Percentiles rank a stretch among this genome's conserved stretches.
phyloP scores from a whole-genome alignment of 1,139 yeast genomes.

The Yamadazyma triangularis region DNA sequence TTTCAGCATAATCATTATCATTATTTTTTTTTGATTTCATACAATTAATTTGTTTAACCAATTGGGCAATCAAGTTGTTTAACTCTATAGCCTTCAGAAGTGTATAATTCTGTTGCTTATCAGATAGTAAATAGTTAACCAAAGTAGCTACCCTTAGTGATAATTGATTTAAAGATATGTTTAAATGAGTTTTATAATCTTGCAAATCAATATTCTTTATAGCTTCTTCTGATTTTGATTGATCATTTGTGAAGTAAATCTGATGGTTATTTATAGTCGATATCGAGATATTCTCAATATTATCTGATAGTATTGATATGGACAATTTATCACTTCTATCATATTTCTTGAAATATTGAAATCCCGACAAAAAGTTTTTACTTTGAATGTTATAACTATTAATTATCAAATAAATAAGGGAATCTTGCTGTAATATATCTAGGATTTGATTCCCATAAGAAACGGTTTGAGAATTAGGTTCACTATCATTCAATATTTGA shows the following conservation, averaged over 20 bases:
- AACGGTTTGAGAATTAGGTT: constrained; percentile 8
- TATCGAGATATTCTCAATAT: constrained; percentile 11
- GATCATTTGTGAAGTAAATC: background rate
- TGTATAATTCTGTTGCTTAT: constrained; percentile 7
- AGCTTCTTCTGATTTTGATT: constrained; percentile 1
- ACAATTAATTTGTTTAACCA: constrained; percentile 19
- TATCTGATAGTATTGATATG: constrained; percentile 7
- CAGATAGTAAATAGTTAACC: constrained; percentile 15
- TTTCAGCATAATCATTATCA: constrained; percentile 6
- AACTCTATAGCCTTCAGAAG: constrained; percentile 12
- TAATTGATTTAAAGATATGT: constrained; percentile 16
- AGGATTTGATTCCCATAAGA: background rate
- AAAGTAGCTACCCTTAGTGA: constrained; percentile 16
- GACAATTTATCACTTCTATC: background rate
- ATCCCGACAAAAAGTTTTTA: background rate
- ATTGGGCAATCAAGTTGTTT: constrained; percentile 21
- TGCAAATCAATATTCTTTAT: background rate
- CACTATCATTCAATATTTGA: constrained; percentile 11
- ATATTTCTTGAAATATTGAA: background rate
- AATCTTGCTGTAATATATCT: background rate
- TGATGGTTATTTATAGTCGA: constrained; percentile 1
- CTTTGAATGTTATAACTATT: background rate
- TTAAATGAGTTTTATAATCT: background rate
- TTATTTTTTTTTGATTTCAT: constrained; percentile 7
- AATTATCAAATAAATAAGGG: constrained; percentile 1